Evolutionary conservation across 306 rosid species (phyloP), one percentile per base, ranked within the genome.

Genomic region (Vachellia collinsii): DNA sequence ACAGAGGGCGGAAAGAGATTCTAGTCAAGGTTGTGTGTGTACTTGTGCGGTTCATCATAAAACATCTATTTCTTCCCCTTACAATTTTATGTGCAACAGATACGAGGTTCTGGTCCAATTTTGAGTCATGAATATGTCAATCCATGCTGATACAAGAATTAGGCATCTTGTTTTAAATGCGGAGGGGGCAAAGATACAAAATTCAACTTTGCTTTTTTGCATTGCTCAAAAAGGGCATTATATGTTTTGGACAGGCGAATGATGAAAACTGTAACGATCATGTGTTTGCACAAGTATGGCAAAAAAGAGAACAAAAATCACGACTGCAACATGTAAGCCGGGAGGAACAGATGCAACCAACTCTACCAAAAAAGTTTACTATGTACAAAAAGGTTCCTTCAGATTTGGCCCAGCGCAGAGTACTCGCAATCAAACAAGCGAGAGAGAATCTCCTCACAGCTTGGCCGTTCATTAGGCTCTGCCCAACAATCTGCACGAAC

Each of bases 391-490:
- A 75, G 72, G 85, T 56, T 76, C 77, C 82, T 23, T 70, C 56
- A 79, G 79, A 66, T 71, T 69, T 69, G 83, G 77, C 77, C 93
- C 92, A 95, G 85, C 67, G 88, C 80, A 1, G 97, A 82, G 87
- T 91, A 85, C 90, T 93, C 96, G 82, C 93, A 91, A 85, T 89
- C 97, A 58, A 85, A 86, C 92, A 95, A 82, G 59, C 99, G 97
- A 62, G 96, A 83, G 37, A 95, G 92, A 62, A 93, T 90, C 85
- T 89, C 97, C 85, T 95, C 97, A 70, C 99, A 95, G 85, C 87
- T 89, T 70, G 99, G 99, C 65, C 99, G 91, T 80, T 90, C 93
- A 29, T 87, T 82, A 20, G 94, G 91, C 84, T 95, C 99, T 29
- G 87, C 90, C 96, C 98, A 95, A 85, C 99, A 95, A 82, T 95